These are phyloP conservation scores for Ceratocystis papillata DNA, from an alignment of 2,329 filamentous ascomycete species.

Conservation along the genomic window DNA sequence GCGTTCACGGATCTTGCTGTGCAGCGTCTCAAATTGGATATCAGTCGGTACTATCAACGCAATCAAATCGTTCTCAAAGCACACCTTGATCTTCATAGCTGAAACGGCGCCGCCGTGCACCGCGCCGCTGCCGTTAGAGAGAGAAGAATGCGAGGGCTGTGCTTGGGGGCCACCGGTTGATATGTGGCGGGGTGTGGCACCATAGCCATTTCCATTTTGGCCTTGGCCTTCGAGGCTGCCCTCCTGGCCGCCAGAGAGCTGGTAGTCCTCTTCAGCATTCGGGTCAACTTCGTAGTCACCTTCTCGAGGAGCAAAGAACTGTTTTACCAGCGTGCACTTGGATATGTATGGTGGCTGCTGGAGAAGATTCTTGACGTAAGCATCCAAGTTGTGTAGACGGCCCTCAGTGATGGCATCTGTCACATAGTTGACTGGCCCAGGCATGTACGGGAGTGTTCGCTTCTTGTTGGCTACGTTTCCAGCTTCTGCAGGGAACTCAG, in stretches of 20 bases:
- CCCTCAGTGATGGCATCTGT: conserved; percentile 97
- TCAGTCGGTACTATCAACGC: conserved; percentile 79
- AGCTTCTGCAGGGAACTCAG: conserved; percentile 83
- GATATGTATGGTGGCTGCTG: conserved; percentile 75
- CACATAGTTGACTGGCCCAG: conserved; percentile 91
- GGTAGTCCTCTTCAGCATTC: conserved; percentile 64
- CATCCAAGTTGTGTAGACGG: conserved; percentile 80
- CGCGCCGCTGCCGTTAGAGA: conserved; percentile 5
- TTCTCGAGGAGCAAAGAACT: conserved; percentile 81
- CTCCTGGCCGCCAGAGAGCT: conserved; percentile 43
- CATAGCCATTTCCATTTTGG: conserved; percentile 47
- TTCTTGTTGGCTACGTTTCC: conserved; percentile 71
- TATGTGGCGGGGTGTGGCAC: conserved; percentile 38
- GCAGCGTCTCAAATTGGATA: conserved; percentile 65
- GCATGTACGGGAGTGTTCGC: conserved; percentile 90
- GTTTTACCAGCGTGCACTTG: conserved; percentile 69
- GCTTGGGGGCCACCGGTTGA: conserved; percentile 31
- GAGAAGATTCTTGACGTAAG: conserved; percentile 88
- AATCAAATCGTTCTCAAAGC: conserved; percentile 83
- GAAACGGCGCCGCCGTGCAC: conserved; percentile 29
- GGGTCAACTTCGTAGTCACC: conserved; percentile 89
- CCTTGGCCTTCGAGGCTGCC: not conserved
- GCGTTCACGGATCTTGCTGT: conserved; percentile 74
- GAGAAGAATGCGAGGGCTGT: conserved; percentile 45
- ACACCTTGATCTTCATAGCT: conserved; percentile 87